A percentile compares a stretch with the other conserved stretches of the same genome.
phyloP scores from a whole-genome alignment of 176 grass and related monocot genomes.

The Oryza longistaminata region DNA sequence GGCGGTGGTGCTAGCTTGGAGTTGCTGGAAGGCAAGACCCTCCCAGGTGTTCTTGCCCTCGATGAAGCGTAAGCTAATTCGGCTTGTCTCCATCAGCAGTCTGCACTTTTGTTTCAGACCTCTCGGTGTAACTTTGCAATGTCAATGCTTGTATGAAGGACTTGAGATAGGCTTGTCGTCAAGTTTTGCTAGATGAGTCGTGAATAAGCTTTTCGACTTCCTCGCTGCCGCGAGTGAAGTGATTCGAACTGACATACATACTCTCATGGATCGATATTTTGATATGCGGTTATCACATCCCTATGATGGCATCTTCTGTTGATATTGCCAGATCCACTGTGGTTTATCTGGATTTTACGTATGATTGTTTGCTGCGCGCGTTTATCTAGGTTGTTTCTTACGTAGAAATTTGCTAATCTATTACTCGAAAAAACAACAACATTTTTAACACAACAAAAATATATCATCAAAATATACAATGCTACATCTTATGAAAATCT shows the following conservation, averaged over 20 bases:
- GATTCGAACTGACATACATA: slow-evolving; percentile 10
- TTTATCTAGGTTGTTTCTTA: too few species aligned
- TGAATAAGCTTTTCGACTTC: slow-evolving; percentile 48
- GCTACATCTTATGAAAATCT: too few species aligned
- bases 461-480: too few species aligned
- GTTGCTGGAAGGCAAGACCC: slow-evolving; percentile 85
- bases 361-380: too few species aligned
- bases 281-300: not conserved
- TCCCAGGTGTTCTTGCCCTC: slow-evolving; percentile 92
- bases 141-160: slow-evolving; percentile 26
- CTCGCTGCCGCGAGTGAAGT: slow-evolving; percentile 33
- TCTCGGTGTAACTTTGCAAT: slow-evolving; percentile 33
- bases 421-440: too few species aligned
- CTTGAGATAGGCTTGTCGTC: slow-evolving; percentile 49
- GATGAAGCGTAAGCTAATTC: slow-evolving; percentile 68
- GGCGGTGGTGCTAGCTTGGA: slow-evolving; percentile 93
- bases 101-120: slow-evolving; percentile 25
- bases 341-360: too few species aligned
- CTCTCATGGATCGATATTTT: slow-evolving; percentile 28
- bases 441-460: too few species aligned
- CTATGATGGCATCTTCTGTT: not conserved
- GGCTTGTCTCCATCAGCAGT: not conserved
- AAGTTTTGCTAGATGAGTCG: slow-evolving; percentile 55
- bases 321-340: too few species aligned
- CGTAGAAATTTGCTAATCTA: too few species aligned